Evolutionary conservation across 106 monocot genomes (phyloP), one percentile per base, ranked within the genome.

Genomic region (Agapanthus africanus): DNA sequence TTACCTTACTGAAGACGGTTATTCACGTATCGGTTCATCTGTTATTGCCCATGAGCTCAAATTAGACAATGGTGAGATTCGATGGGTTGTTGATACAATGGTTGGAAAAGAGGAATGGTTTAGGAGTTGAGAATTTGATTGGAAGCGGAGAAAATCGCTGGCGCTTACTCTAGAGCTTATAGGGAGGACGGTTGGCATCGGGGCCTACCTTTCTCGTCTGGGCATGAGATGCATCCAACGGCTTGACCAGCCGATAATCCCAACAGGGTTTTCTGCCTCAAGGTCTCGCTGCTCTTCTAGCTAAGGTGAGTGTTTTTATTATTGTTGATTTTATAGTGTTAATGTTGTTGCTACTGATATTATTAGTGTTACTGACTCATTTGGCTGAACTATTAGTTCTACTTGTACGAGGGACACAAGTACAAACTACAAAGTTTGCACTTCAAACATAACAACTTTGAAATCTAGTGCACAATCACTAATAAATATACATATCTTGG

Each of bases 201-300:
- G 94, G 31, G 90, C 94, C 47, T 95, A 95, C 78, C 85, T 95
- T 54, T 90, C 94, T 60, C 80, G 94, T 34, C 81, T 95, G 65
- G 94, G 94, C 28, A 95, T 95, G 94, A 66, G 90, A 52, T 95
- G 94, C 72, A 95, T 95, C 39, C 94, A 95, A 31, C 77, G 94
- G 16, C 83, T 95, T 19, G 94, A 95, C 57, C 94, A 95, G 64
- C 94, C 94, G 11, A 95, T 95, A 18, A 95, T 95, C 38, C 83
- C 90, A 34, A 95, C 91, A 11, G 94, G 91, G 16, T 95, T 82
- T 64, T 79, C 90, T 40, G 76, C 94, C 7, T 70, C 90, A 69
- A 95, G 86, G 80, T 23, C 75, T 97, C 75, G 70, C 86, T 27
- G 63, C 82, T 9, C 73, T 91, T 47, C 86, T 97, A 26, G 70